These are phyloP conservation scores for Trichoderma aggressivum DNA, from an alignment of 2,329 filamentous ascomycete genomes.

Conservation along the genomic window DNA sequence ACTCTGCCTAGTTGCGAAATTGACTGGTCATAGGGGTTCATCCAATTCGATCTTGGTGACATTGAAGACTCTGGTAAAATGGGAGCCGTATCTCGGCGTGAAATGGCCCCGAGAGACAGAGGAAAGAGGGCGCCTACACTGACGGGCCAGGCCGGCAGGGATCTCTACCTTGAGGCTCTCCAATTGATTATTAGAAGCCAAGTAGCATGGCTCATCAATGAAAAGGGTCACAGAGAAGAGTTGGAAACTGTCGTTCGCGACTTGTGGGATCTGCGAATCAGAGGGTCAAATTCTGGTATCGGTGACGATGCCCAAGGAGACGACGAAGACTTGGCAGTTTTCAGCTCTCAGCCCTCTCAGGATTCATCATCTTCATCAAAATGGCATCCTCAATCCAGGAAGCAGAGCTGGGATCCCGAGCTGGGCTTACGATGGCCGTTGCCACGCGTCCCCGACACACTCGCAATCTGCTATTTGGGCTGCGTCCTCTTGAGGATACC, in stretches of 20 bases:
- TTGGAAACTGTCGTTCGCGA: slow-evolving; percentile 78
- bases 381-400: slow-evolving; percentile 32
- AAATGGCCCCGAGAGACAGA: slow-evolving; percentile 55
- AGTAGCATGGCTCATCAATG: slow-evolving; percentile 66
- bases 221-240: slow-evolving; percentile 64
- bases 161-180: slow-evolving; percentile 78
- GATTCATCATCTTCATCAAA: slow-evolving; percentile 25
- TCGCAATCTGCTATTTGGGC: slow-evolving; percentile 78
- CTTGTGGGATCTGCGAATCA: slow-evolving; percentile 73
- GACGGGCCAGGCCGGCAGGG: slow-evolving; percentile 64
- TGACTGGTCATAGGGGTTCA: slow-evolving; percentile 42
- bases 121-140: slow-evolving; percentile 50
- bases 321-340: slow-evolving; percentile 33
- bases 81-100: slow-evolving; percentile 53
- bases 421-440: slow-evolving; percentile 48
- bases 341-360: slow-evolving; percentile 38
- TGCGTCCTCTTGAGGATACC: slow-evolving; percentile 72
- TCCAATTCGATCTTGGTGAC: slow-evolving; percentile 58
- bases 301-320: slow-evolving; percentile 21
- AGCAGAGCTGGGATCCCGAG: slow-evolving; percentile 44
- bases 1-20: not conserved
- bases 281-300: slow-evolving; percentile 39
- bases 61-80: slow-evolving; percentile 67
- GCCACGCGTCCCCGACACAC: slow-evolving; percentile 69
- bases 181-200: slow-evolving; percentile 85